These are phyloP conservation scores for Phialophora verrucosa DNA, from an alignment of 2,329 filamentous ascomycete species.

Conservation along the genomic window DNA sequence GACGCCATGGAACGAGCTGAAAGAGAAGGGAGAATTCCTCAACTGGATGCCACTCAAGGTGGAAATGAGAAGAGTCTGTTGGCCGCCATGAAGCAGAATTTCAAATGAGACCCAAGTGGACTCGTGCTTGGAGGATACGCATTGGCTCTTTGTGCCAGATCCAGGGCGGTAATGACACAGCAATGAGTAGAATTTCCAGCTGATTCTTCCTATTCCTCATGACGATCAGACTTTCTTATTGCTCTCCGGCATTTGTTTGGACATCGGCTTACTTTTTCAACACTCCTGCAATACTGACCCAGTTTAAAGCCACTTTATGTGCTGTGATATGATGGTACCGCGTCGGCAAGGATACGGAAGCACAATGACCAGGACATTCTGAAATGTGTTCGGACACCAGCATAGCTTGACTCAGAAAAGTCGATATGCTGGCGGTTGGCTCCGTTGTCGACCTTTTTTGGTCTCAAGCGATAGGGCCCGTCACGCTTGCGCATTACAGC, in stretches of 20 bases:
- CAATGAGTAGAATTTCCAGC: neutral
- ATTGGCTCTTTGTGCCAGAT: neutral
- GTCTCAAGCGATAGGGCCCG: too few species aligned
- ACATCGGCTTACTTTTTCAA: neutral
- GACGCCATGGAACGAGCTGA: conserved; percentile 51
- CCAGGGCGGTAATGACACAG: neutral
- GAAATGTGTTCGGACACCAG: neutral
- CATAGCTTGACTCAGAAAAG: neutral
- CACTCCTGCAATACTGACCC: neutral
- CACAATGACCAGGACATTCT: neutral
- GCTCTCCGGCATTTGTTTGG: neutral
- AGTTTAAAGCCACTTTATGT: neutral
- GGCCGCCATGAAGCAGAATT: conserved; percentile 33
- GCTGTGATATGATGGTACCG: neutral
- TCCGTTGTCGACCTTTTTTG: too few species aligned
- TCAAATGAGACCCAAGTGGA: conserved; percentile 17
- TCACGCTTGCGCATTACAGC: too few species aligned
- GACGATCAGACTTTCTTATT: neutral
- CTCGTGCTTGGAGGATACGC: neutral
- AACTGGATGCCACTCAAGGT: conserved; percentile 19
- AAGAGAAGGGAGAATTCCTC: conserved; percentile 40
- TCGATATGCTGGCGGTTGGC: neutral
- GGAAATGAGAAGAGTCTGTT: conserved; percentile 35
- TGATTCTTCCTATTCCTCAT: neutral
- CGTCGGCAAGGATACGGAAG: neutral